phyloP scores from a whole-genome alignment of 805 yeast species.

The Yamadazyma takamatsuzukensis region DNA sequence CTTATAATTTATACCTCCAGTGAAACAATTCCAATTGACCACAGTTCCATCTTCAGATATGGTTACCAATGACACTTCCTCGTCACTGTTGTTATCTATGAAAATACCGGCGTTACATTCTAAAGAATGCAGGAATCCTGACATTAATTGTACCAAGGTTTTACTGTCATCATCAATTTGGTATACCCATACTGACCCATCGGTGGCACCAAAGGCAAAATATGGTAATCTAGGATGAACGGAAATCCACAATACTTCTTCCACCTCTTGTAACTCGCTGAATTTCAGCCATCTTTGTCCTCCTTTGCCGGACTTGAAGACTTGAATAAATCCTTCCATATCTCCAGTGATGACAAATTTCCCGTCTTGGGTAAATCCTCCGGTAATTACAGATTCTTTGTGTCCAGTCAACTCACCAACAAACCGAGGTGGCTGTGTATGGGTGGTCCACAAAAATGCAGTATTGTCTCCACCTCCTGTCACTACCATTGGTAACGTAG shows the following conservation, averaged over 20 bases:
- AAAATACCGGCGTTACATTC: slow-evolving; percentile 83
- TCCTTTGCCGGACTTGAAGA: slow-evolving; percentile 66
- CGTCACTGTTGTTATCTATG: slow-evolving; percentile 50
- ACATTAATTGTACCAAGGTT: slow-evolving; percentile 64
- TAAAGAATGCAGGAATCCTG: slow-evolving; percentile 74
- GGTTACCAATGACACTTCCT: slow-evolving; percentile 63
- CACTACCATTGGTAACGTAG: slow-evolving; percentile 78
- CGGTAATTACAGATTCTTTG: slow-evolving; percentile 82
- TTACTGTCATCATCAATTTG: slow-evolving; percentile 51
- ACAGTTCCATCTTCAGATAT: slow-evolving; percentile 83
- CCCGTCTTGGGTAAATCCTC: slow-evolving; percentile 83
- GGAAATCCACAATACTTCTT: slow-evolving; percentile 81
- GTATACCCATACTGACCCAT: slow-evolving; percentile 94
- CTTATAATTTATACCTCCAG: slow-evolving; percentile 66
- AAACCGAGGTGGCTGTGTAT: slow-evolving; percentile 75
- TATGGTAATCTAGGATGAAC: slow-evolving; percentile 76
- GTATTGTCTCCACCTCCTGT: slow-evolving; percentile 94
- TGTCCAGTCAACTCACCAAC: slow-evolving; percentile 77
- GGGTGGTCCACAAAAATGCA: slow-evolving; percentile 91
- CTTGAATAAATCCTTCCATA: slow-evolving; percentile 84
- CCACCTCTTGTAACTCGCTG: slow-evolving; percentile 78
- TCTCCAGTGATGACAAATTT: slow-evolving; percentile 82
- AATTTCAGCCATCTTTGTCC: slow-evolving; percentile 80
- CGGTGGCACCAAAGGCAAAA: slow-evolving; percentile 88
- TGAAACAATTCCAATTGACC: slow-evolving; percentile 86